Conservation (phyloP, 495 filamentous ascomycete species). For the Penicillium lagena region DNA sequence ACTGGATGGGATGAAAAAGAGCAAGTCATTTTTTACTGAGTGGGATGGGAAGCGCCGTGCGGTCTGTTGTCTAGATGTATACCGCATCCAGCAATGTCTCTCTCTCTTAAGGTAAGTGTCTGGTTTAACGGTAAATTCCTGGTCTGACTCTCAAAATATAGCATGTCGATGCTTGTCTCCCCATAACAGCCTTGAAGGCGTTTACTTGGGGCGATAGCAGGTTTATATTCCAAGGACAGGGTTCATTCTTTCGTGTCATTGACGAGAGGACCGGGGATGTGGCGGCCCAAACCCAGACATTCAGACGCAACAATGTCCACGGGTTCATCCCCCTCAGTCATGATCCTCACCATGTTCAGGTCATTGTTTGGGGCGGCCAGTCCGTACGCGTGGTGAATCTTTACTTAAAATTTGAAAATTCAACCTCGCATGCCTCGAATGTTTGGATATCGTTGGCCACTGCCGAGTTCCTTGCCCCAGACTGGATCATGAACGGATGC, state of each 20-base stretch:
- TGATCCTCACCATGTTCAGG: slow-evolving; percentile 20
- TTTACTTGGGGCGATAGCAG: slow-evolving; percentile 16
- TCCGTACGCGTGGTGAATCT: slow-evolving; percentile 57
- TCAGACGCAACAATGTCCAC: slow-evolving; percentile 38
- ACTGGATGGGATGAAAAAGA: background rate
- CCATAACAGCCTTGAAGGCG: slow-evolving; percentile 34
- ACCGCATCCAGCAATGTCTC: slow-evolving; percentile 20
- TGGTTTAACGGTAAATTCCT: slow-evolving; percentile 1
- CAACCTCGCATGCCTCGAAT: too few relatives aligned
- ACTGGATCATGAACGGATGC: slow-evolving; percentile 82
- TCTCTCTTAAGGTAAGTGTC: slow-evolving; percentile 32
- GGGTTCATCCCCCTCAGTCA: slow-evolving; percentile 27
- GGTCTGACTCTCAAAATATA: slow-evolving; percentile 16
- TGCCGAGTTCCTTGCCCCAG: slow-evolving; percentile 44
- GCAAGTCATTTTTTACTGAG: background rate
- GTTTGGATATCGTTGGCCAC: slow-evolving; percentile 4
- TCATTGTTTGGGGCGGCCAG: slow-evolving; percentile 71
- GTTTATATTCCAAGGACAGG: slow-evolving; percentile 37
- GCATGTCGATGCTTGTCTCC: slow-evolving; percentile 42
- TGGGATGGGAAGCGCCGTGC: slow-evolving; percentile 6
- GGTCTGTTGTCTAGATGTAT: slow-evolving; percentile 9
- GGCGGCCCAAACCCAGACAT: slow-evolving; percentile 21
- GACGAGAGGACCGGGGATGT: slow-evolving; percentile 28
- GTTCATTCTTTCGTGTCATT: slow-evolving; percentile 29
- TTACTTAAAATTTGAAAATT: too few relatives aligned